phyloP scores from a whole-genome alignment of 805 yeast species.

The Candida ponderosae region DNA sequence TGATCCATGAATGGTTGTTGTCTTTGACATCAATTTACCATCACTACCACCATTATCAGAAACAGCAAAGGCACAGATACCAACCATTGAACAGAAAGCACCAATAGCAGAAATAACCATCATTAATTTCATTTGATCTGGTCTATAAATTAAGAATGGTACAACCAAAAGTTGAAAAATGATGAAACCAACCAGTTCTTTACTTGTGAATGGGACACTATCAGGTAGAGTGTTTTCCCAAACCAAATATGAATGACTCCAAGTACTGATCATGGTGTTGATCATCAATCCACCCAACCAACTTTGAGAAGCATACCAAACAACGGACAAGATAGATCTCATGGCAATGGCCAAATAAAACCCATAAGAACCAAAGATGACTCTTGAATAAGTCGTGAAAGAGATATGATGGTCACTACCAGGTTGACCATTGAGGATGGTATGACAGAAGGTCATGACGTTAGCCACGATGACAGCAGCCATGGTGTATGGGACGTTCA shows the following conservation, averaged over 20 bases:
- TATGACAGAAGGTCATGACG: conserved; percentile 12
- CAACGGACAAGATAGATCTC: conserved; percentile 15
- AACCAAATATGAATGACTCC: conserved; percentile 16
- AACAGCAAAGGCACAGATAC: conserved; percentile 19
- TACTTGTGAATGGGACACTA: conserved; percentile 26
- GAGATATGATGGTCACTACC: conserved; percentile 17
- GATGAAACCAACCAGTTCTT: conserved; percentile 29
- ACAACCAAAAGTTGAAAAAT: conserved; percentile 18
- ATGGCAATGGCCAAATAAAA: conserved; percentile 13
- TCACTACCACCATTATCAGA: conserved; percentile 17
- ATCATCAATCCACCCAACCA: conserved; percentile 19
- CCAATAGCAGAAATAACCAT: conserved; percentile 9
- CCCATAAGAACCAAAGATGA: conserved; percentile 14
- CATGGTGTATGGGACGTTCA: conserved; percentile 18
- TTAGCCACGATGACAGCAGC: conserved; percentile 21
- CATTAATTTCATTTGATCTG: conserved; percentile 14
- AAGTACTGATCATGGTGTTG: conserved; percentile 12
- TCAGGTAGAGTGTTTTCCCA: conserved; percentile 24
- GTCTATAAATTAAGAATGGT: conserved; percentile 13
- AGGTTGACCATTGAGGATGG: conserved; percentile 12
- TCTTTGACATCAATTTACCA: conserved; percentile 23
- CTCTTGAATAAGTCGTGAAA: conserved; percentile 17
- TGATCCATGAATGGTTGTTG: conserved; percentile 14
- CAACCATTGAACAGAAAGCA: conserved; percentile 18
- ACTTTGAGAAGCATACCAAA: conserved; percentile 18